These are phyloP conservation scores for Penicillium paneum DNA, from an alignment of 2,329 filamentous ascomycete genomes.

Conservation along the genomic window DNA sequence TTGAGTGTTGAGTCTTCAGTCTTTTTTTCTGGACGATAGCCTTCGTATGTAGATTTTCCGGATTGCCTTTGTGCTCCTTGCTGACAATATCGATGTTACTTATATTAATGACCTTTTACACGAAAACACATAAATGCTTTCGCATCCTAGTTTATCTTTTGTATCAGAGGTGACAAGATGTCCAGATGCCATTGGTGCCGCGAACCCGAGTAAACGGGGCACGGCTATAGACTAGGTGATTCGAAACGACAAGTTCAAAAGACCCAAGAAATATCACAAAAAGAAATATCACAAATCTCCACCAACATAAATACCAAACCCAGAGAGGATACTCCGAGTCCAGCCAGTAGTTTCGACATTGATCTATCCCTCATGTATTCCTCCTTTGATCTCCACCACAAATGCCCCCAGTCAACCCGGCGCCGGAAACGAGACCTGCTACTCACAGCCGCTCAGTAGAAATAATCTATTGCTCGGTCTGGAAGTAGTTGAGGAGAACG, in stretches of 20 bases:
- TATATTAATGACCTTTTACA: neutral
- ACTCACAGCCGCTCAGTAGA: slow-evolving; percentile 5
- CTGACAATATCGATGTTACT: neutral
- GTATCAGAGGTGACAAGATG: slow-evolving; percentile 15
- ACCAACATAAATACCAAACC: neutral
- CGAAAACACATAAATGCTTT: neutral
- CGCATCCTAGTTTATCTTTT: slow-evolving; percentile 10
- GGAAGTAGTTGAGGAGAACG: slow-evolving; percentile 99
- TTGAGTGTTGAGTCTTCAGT: too few species aligned
- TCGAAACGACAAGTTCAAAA: slow-evolving; percentile 5
- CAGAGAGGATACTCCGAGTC: neutral
- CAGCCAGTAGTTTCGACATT: neutral
- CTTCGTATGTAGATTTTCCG: too few species aligned
- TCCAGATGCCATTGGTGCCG: slow-evolving; percentile 16
- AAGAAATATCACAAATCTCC: slow-evolving; percentile 4
- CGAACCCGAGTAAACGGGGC: slow-evolving; percentile 26
- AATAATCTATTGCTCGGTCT: slow-evolving; percentile 62
- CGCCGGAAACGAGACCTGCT: neutral
- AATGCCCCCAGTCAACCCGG: slow-evolving; percentile 5
- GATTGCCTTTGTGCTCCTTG: too few species aligned
- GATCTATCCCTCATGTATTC: slow-evolving; percentile 8
- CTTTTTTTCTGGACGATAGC: too few species aligned
- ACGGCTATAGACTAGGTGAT: slow-evolving; percentile 10
- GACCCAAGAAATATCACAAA: slow-evolving; percentile 11
- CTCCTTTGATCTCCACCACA: slow-evolving; percentile 13